These are phyloP conservation scores for Nicotiana attenuata DNA, from an alignment of 257 asterid species.

Conservation along the genomic window DNA sequence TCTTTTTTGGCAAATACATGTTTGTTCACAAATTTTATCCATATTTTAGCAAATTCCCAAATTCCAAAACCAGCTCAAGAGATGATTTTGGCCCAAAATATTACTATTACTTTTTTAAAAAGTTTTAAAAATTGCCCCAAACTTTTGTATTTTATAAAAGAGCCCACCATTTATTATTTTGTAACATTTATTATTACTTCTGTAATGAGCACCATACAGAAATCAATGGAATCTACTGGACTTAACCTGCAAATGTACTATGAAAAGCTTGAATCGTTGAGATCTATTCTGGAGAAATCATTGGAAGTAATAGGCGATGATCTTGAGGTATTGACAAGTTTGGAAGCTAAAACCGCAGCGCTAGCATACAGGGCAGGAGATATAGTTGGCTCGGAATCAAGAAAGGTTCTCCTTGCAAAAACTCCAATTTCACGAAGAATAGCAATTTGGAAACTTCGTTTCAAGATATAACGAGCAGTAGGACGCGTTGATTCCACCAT, in stretches of 20 bases:
- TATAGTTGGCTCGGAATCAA: neutral
- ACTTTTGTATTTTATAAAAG: too few relatives aligned
- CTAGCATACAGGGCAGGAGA: neutral
- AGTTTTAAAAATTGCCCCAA: too few relatives aligned
- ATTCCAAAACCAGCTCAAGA: too few relatives aligned
- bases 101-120: too few relatives aligned
- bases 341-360: neutral
- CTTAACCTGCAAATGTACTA: neutral
- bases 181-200: too few relatives aligned
- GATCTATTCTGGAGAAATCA: neutral
- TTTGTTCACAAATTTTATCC: too few relatives aligned
- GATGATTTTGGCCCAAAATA: too few relatives aligned
- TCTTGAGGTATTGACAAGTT: neutral
- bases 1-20: too few relatives aligned
- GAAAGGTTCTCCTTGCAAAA: neutral
- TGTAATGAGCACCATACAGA: too few relatives aligned
- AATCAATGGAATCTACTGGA: too few relatives aligned
- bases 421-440: neutral
- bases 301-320: neutral
- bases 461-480: neutral
- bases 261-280: neutral
- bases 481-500: neutral
- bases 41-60: too few relatives aligned
- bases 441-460: neutral
- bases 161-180: too few relatives aligned